phyloP scores from a whole-genome alignment of 2,329 filamentous ascomycete genomes.

The Epichloe glyceriae region DNA sequence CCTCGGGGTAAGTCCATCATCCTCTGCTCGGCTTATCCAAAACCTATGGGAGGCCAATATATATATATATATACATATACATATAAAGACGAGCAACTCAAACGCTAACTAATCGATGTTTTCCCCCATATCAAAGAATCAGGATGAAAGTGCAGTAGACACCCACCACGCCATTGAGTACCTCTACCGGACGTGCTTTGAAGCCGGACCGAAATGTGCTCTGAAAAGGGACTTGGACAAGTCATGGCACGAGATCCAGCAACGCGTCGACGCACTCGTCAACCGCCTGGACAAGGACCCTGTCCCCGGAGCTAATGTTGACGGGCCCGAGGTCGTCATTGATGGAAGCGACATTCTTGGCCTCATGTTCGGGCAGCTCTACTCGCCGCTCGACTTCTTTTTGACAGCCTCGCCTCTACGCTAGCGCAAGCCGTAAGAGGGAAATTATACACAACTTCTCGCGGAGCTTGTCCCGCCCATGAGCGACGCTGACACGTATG shows the following conservation, averaged over 20 bases:
- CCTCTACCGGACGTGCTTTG: slow-evolving; percentile 20
- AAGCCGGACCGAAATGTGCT: slow-evolving; percentile 6
- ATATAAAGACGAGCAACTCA: no score
- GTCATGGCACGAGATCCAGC: slow-evolving; percentile 5
- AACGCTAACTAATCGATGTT: no score
- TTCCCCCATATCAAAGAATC: slow-evolving; percentile 6
- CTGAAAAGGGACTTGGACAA: slow-evolving; percentile 1
- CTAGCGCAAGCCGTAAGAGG: slow-evolving; percentile 1
- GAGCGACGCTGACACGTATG: not conserved
- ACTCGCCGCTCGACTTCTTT: slow-evolving; percentile 13
- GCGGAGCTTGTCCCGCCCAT: not conserved
- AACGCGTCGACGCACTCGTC: slow-evolving; percentile 15
- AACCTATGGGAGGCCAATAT: no score
- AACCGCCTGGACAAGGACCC: slow-evolving; percentile 12
- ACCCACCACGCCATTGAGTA: slow-evolving; percentile 15
- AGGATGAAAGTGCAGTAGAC: slow-evolving; percentile 19
- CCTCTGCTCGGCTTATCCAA: no score
- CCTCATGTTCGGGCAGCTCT: slow-evolving; percentile 15
- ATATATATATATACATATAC: no score
- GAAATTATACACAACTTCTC: slow-evolving; percentile 2
- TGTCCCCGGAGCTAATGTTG: slow-evolving; percentile 8
- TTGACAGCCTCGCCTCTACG: slow-evolving; percentile 1
- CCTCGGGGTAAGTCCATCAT: slow-evolving; percentile 12
- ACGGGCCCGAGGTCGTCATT: slow-evolving; percentile 11
- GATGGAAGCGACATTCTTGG: slow-evolving; percentile 10